These are phyloP conservation scores for Chrysosporium queenslandicum DNA, from an alignment of 2,329 filamentous ascomycete species.

Conservation along the genomic window DNA sequence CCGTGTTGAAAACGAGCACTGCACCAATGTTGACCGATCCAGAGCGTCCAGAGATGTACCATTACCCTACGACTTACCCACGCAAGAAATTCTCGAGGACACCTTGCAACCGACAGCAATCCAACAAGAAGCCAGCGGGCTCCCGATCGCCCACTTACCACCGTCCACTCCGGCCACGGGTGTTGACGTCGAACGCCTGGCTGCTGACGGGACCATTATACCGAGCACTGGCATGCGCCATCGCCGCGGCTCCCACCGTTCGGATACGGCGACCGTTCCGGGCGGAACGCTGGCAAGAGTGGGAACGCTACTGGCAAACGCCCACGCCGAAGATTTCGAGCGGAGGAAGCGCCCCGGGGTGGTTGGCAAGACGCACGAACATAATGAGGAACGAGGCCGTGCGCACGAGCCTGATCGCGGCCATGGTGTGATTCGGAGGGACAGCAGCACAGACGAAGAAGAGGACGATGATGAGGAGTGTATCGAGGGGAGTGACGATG, in stretches of 20 bases:
- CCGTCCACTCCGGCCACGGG: slow-evolving; percentile 14
- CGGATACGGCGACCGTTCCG: slow-evolving; percentile 18
- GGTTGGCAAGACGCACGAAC: slow-evolving; percentile 22
- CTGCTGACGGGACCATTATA: background rate
- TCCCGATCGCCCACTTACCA: slow-evolving; percentile 4
- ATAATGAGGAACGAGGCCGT: slow-evolving; percentile 24
- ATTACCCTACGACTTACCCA: slow-evolving; percentile 59
- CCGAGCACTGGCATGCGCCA: slow-evolving; percentile 13
- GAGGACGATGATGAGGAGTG: slow-evolving; percentile 18
- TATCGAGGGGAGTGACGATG: slow-evolving; percentile 3
- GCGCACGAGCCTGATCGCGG: slow-evolving; percentile 22
- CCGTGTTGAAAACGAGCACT: slow-evolving; percentile 96
- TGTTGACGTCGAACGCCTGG: slow-evolving; percentile 19
- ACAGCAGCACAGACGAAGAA: slow-evolving; percentile 30
- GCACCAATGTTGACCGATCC: slow-evolving; percentile 79
- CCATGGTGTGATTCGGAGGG: slow-evolving; percentile 28
- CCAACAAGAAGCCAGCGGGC: background rate
- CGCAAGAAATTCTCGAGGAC: background rate
- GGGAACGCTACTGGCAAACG: slow-evolving; percentile 63
- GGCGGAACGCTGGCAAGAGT: slow-evolving; percentile 41
- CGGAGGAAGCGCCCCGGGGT: slow-evolving; percentile 54
- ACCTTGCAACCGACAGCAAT: background rate
- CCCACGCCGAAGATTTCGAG: slow-evolving; percentile 87
- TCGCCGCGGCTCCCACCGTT: slow-evolving; percentile 20
- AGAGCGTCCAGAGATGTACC: slow-evolving; percentile 82